Percentiles rank a stretch among this genome's conserved stretches.
phyloP scores from a whole-genome alignment of 2,329 filamentous ascomycete genomes.

The Cytospora leucostoma region DNA sequence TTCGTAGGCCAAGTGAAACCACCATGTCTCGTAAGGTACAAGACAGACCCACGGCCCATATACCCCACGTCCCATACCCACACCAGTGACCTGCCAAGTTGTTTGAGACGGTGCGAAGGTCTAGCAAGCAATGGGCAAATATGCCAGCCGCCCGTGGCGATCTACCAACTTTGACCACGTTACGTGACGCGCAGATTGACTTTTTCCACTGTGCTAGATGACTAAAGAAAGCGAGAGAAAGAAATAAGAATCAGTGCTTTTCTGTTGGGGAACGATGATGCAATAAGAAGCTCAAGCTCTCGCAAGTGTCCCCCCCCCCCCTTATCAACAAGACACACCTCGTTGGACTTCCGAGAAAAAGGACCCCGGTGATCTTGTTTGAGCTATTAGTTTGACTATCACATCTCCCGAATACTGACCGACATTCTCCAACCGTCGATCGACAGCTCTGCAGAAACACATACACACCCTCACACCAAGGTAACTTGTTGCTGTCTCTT shows the following conservation, averaged over 20 bases:
- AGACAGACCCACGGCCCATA: constrained; percentile 9
- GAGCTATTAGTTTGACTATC: constrained; percentile 9
- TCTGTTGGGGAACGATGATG: constrained; percentile 23
- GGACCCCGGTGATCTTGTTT: constrained; percentile 1
- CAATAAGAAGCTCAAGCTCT: constrained; percentile 15
- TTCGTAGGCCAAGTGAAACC: constrained; percentile 18
- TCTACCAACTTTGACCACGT: constrained; percentile 11
- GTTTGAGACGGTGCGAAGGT: constrained; percentile 19
- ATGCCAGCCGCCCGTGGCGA: constrained; percentile 22
- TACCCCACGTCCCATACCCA: constrained; percentile 13
- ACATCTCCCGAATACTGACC: constrained; percentile 12
- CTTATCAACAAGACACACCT: constrained; percentile 21
- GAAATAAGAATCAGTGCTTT: constrained; percentile 1
- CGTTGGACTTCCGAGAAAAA: constrained; percentile 16
- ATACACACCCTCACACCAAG: constrained; percentile 2
- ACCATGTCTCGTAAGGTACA: constrained; percentile 13
- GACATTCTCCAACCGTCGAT: constrained; percentile 20
- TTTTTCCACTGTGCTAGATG: constrained; percentile 14
- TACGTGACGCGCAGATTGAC: background rate
- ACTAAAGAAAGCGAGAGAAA: background rate
- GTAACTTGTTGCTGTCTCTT: constrained; percentile 4
- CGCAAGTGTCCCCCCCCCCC: background rate
- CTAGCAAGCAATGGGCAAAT: constrained; percentile 13
- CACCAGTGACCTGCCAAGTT: constrained; percentile 12
- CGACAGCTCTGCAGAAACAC: constrained; percentile 30